A percentile compares a stretch with the other conserved stretches of the same genome.
Conservation (phyloP, 352 stramenopile species). For the Phytophthora agathidicida region DNA sequence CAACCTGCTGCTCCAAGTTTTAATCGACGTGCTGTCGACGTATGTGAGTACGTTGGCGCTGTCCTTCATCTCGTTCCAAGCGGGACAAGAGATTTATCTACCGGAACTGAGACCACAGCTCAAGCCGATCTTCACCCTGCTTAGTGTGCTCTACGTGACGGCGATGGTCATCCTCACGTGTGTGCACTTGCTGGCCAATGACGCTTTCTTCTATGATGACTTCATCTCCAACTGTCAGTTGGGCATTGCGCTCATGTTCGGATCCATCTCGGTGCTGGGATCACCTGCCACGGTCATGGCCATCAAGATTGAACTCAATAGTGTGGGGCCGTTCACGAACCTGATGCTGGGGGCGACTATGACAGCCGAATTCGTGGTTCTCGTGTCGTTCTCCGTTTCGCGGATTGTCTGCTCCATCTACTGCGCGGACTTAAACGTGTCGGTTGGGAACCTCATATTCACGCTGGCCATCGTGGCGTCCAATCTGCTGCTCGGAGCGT, state of each 20-base stretch:
- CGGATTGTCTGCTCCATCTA: slow-evolving; percentile 67
- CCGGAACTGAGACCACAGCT: slow-evolving; percentile 68
- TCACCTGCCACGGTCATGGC: slow-evolving; percentile 77
- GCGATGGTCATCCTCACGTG: slow-evolving; percentile 62
- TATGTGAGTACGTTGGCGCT: slow-evolving; percentile 69
- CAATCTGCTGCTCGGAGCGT: slow-evolving; percentile 54
- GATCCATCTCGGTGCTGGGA: slow-evolving; percentile 69
- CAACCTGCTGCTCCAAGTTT: slow-evolving; percentile 25
- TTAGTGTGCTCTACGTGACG: slow-evolving; percentile 53
- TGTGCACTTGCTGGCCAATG: slow-evolving; percentile 44
- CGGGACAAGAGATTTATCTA: slow-evolving; percentile 74
- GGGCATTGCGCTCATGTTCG: slow-evolving; percentile 75
- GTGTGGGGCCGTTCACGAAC: slow-evolving; percentile 74
- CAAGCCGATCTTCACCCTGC: slow-evolving; percentile 59
- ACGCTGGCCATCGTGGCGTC: slow-evolving; percentile 58
- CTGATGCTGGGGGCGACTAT: slow-evolving; percentile 77
- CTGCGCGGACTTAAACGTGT: slow-evolving; percentile 61
- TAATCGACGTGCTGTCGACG: slow-evolving; percentile 27
- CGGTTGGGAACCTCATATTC: slow-evolving; percentile 58
- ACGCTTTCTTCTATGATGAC: slow-evolving; percentile 66
- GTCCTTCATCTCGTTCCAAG: slow-evolving; percentile 81
- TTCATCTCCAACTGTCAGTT: slow-evolving; percentile 59
- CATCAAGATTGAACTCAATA: slow-evolving; percentile 82
- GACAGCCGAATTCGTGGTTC: slow-evolving; percentile 73
- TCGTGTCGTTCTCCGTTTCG: slow-evolving; percentile 72